Evolutionary conservation across 2,329 filamentous ascomycete species (phyloP), one percentile per base, ranked within the genome.

Genomic region (Amphichorda felina): DNA sequence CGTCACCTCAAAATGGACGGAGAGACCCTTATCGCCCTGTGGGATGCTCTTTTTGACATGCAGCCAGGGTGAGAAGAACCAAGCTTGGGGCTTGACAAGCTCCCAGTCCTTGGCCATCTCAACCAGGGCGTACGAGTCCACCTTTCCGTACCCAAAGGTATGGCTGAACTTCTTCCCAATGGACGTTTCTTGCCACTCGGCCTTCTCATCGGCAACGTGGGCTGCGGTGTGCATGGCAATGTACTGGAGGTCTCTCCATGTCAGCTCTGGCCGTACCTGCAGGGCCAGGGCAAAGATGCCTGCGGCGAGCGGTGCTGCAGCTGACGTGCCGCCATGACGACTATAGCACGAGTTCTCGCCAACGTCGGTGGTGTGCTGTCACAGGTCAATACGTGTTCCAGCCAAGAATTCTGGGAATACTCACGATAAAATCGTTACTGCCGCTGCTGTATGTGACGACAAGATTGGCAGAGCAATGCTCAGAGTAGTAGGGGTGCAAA

Each of bases 401-500:
- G n/a, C 24, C n/a, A 26, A 8, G n/a, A 26, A 8, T 26, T n/a
- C n/a, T n/a, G n/a, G n/a, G n/a, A n/a, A n/a, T 35, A 60, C 71
- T 57, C 55, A 75, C 72, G 49, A 98, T 98, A 10, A 83, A 75
- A 59, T 94, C 87, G 33, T 77, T 77, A 44, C 77, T 78, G 38
- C 91, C 91, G 57, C 87, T 95, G 53, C 88, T 95, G 58, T 96
- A 98, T 0, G 91, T 94, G 8, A 98, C 91, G 3, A 95, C 88
- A 32, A 98, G 67, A 85, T 98, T 70, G 15, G 91, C 91, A 3
- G 89, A 95, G 63, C 91, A 98, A 42, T 85, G 81, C 58, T 98
- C 91, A 0, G 89, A 95, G 58, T 98, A 98, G 56, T 89, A 91
- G 0, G 91, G 88, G 52, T 96, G 89, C n/a, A 73, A 60, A 27